Conservation (phyloP, 305 asterid genomes). For the Rubia tinctorum region DNA sequence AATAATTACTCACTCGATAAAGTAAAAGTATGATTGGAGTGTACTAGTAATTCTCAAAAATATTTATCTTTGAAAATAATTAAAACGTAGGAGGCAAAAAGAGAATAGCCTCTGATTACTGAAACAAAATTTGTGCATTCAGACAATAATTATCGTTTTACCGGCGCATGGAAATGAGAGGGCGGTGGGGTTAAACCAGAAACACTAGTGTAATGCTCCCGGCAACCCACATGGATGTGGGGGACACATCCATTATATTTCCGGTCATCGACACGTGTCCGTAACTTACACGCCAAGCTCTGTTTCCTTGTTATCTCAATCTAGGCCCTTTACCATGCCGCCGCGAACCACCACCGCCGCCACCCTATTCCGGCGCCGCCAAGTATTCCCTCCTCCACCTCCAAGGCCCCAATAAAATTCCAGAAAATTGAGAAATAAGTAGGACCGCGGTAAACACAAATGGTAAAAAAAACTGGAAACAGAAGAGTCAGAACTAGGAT, state of each 20-base stretch:
- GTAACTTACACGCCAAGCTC: constrained; percentile 66
- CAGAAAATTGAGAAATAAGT: neutral
- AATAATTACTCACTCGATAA: no score
- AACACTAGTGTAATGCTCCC: neutral
- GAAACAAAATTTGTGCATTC: no score
- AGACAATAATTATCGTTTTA: neutral
- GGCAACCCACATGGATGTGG: constrained; percentile 29
- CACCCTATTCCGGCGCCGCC: neutral
- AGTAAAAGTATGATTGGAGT: no score
- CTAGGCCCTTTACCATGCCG: no score
- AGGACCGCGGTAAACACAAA: no score
- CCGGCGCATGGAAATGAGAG: neutral
- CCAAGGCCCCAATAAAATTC: neutral
- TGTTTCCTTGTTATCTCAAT: constrained; percentile 2
- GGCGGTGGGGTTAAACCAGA: constrained; percentile 11
- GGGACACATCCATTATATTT: constrained; percentile 21
- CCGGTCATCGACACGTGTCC: constrained; percentile 43
- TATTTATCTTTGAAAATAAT: no score
- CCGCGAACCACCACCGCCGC: neutral
- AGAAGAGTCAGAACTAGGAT: neutral
- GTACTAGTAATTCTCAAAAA: no score
- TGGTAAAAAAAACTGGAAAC: neutral
- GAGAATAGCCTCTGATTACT: no score
- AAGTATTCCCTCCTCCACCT: neutral
- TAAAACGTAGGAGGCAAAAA: no score